Base-by-base conservation (phyloP, 2,329 filamentous ascomycete species). In the Phaeosphaeria sp. region DNA sequence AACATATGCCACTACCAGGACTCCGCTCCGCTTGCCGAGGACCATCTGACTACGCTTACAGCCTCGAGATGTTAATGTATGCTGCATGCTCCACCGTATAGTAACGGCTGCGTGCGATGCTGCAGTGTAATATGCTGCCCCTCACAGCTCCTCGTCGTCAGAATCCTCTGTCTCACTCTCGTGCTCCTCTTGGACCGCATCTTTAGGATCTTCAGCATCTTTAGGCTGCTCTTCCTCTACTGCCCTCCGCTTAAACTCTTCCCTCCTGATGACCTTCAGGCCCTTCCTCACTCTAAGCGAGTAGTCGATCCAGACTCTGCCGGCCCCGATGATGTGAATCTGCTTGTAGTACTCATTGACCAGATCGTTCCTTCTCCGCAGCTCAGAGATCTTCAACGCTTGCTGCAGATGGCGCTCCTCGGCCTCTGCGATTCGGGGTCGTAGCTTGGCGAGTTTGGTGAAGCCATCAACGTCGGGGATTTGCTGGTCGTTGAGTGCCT, bases 231-330 rank as follows among this genome's bases (percentile, higher is more conserved):
- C 30, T 54, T 81, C 83, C 58, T 82, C 82, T 60, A 86, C 84
- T 61, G 25, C 17, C 67, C 80, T 84, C 67, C 81, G 83, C 76
- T 77, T 77, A 61, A 80, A 81, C 72, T 93, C 91, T 50, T 81
- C 81, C 68, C 90, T 84, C 72, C 87, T 83, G 2, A 94, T 81
- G 8, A 81, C 81, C 53, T 86, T 83, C 78, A 95, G 91, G 7
- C 87, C 84, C 59, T 82, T 80, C 74, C 86, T 85, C 13, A 93
- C 76, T 49, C 90, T 82, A 33, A 85, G 83, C 77, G 96, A 90
- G 71, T 89, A 87, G 51, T 89, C 87, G 21, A 89, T 89, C 79
- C 92, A 89, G 56, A 85, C 84, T 65, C 87, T 85, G 0, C 89
- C 89, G 65, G 86, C 87, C 11, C 84, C 84, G 48, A 96, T 79